These are phyloP conservation scores for Globisporangium cylindrosporum DNA, from an alignment of 352 stramenopile species.

Conservation along the genomic window DNA sequence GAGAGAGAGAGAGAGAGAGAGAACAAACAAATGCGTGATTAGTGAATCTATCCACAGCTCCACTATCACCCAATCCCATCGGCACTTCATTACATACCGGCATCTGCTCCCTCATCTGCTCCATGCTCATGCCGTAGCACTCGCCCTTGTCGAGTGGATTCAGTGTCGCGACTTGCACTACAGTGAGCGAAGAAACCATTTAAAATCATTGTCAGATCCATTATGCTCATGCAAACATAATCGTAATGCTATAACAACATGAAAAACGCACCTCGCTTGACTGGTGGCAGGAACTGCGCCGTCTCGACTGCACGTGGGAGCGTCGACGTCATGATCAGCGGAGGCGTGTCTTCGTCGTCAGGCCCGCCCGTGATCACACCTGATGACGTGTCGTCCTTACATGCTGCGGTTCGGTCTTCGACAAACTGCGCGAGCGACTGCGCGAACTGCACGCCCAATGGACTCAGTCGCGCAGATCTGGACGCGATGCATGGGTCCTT, in stretches of 20 bases:
- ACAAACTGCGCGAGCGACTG: conserved; percentile 90
- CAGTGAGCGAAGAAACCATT: not conserved
- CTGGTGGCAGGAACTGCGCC: conserved; percentile 49
- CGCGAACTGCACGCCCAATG: conserved; percentile 91
- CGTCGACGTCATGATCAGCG: conserved; percentile 76
- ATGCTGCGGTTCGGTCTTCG: conserved; percentile 63
- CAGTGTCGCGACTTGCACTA: conserved; percentile 77
- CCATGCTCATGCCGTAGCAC: conserved; percentile 83
- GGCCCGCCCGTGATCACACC: conserved; percentile 21
- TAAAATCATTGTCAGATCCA: conserved; percentile 4
- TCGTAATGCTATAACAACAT: not conserved
- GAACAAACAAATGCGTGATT: not conserved
- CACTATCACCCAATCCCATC: not conserved
- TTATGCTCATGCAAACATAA: not conserved
- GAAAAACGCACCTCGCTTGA: conserved; percentile 38
- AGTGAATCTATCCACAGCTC: not conserved
- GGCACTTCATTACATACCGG: conserved; percentile 23
- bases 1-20: not conserved
- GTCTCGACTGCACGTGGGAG: conserved; percentile 78
- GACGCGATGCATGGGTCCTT: conserved; percentile 74
- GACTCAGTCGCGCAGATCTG: conserved; percentile 81
- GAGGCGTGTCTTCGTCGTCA: conserved; percentile 40
- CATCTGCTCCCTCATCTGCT: conserved; percentile 77
- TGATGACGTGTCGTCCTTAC: conserved; percentile 34
- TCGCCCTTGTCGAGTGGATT: conserved; percentile 86